A percentile compares a stretch with the other conserved stretches of the same genome.
These are phyloP conservation scores for Zea mays DNA, from an alignment of 176 grass and related monocot species.

Conservation along the genomic window Zm-B73-REFERENCE-NAM-5.0 NC_050101.1:104106001-104106500, in stretches of 20 bases:
- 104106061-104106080: conserved; percentile 38
- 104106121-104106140: conserved; percentile 72
- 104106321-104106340: background rate
- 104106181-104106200: no score
- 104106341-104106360: background rate
- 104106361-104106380: background rate
- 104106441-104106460: no score
- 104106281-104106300: background rate
- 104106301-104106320: conserved; percentile 30
- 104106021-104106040: conserved; percentile 65
- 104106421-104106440: no score
- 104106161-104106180: background rate
- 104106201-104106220: no score
- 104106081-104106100: conserved; percentile 67
- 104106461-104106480: no score
- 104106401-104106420: no score
- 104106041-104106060: conserved; percentile 20
- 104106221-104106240: no score
- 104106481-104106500: no score
- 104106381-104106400: no score
- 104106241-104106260: no score
- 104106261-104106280: no score
- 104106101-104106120: conserved; percentile 57
- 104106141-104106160: conserved; percentile 19
- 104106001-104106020: conserved; percentile 88